Evolutionary conservation across 345 rosid species (phyloP), one percentile per base, ranked within the genome.

Genomic region (Camelina hispida): DNA sequence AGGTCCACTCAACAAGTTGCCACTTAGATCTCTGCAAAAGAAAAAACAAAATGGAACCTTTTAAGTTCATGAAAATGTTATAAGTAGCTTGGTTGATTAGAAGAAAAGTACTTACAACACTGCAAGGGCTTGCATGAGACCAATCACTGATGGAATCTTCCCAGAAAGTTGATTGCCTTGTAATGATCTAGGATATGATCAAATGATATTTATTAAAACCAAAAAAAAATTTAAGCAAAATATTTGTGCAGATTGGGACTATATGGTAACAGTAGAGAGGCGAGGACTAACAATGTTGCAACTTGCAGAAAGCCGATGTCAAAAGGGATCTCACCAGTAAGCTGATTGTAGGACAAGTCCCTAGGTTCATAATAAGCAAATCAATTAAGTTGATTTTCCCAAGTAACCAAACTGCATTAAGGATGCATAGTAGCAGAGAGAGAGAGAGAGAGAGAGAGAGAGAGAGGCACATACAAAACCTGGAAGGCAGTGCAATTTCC

Each of bases 61-160:
- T 51, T 25, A 28, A 48, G 63, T 11, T 42, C 18, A 60, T 43
- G 13, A 0, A 58, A 58, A 2, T n/a, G 73, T 43, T 13, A 25
- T 16, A 67, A 38, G 3, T 52, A 44, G 66, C 15, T 67, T 55
- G 7, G 13, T 32, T 59, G 64, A 40, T 35, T 25, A 54, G 68
- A 56, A 46, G 67, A 51, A 47, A 50, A 44, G 73, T 51, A 81
- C 99, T 87, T 84, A 95, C 99, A 95, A 65, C 17, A 95, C 99
- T 70, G 99, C 97, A 75, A 95, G 99, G 22, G 99, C 99, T 81
- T 95, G 99, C 99, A 95, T 95, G 20, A 95, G 86, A 76, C 99
- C 99, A 54, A 95, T 87, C 61, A 95, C 99, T 11, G 91, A 85
- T n/a, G 99, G 99, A 52, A 95, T 92, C 80, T 83, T 78, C 58